Evolutionary conservation across 1,284 basidiomycete genomes (phyloP), one percentile per base, ranked within the genome.

Genomic region (Mycosarcoma mackinlayi): DNA sequence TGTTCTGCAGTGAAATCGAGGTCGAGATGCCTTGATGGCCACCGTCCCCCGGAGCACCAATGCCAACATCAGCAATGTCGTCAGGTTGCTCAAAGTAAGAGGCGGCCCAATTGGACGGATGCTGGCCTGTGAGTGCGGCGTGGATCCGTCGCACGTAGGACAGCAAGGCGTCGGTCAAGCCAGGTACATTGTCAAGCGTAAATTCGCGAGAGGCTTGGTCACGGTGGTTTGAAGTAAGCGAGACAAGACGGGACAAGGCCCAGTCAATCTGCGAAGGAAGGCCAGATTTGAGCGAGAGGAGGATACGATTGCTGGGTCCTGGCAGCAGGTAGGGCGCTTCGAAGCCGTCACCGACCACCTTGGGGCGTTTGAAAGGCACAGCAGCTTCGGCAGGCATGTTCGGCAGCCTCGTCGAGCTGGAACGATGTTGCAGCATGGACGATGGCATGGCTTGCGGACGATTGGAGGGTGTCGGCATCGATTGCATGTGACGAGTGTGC

Each of bases 241-340:
- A 27, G 10, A 74, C 60, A 18, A 81, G 76, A 14, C 74, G 68
- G 4, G 58, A 55, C 18, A 81, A 61, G 2, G 79, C 78, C 80
- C 80, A 81, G 48, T 79, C 73, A 21, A 81, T 73, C 60, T 81
- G 79, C 19, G 51, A 64, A 19, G 76, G 73, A 16, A 81, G 60
- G n/a, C 76, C 79, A 2, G 77, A 79, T 35, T 71, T 68, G 44
- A 81, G 61, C 31, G 79, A 78, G 24, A 81, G 69, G 6, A 69
- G 55, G 13, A 80, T 68, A 25, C 79, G 77, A 47, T 81, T 81
- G 42, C 49, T 62, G 25, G 79, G 72, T 11, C 77, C 78, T 4
- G 68, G 65, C 23, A 66, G 28, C 11, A 78, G 69, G 44, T 75
- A 79, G 9, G 55, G 39, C 13, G 64, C 61, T 31, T 74, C 73